phyloP scores from a whole-genome alignment of 2,329 filamentous ascomycete genomes.

The Hortaea werneckii region DNA sequence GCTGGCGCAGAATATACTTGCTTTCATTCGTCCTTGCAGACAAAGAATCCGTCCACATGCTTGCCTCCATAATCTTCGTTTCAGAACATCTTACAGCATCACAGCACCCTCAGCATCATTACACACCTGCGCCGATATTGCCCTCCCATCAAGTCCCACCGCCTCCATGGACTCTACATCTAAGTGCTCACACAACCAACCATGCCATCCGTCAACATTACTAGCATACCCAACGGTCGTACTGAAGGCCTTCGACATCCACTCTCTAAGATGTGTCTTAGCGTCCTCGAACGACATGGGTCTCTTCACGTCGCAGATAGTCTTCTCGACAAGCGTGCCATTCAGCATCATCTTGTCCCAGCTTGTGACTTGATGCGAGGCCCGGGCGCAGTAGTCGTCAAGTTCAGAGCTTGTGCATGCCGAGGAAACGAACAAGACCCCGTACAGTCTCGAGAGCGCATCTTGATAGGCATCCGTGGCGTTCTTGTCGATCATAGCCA shows the following conservation, averaged over 20 bases:
- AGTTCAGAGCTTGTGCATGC: constrained; percentile 7
- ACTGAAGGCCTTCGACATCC: constrained; percentile 10
- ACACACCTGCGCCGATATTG: constrained; percentile 10
- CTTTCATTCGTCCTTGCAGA: background rate
- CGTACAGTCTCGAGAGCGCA: constrained; percentile 12
- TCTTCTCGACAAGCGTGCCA: constrained; percentile 10
- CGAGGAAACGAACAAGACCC: constrained; percentile 9
- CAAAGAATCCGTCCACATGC: background rate
- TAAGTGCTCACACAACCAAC: constrained; percentile 14
- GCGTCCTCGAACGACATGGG: constrained; percentile 7
- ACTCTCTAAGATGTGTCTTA: constrained; percentile 8
- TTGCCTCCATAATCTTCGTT: too few relatives aligned
- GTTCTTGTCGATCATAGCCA: constrained; percentile 1
- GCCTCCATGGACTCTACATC: constrained; percentile 10
- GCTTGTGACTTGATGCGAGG: constrained; percentile 1
- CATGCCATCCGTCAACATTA: constrained; percentile 9
- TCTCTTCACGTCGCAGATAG: constrained; percentile 11
- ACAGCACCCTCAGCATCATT: background rate
- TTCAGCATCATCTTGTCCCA: constrained; percentile 11
- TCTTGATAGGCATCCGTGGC: constrained; percentile 10
- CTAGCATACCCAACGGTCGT: constrained; percentile 13
- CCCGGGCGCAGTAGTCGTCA: constrained; percentile 8
- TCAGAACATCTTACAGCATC: too few relatives aligned
- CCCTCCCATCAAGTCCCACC: constrained; percentile 14
- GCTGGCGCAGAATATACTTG: too few relatives aligned